These are phyloP conservation scores for Ascobolus immersus DNA, from an alignment of 495 filamentous ascomycete genomes.

Conservation along the genomic window DNA sequence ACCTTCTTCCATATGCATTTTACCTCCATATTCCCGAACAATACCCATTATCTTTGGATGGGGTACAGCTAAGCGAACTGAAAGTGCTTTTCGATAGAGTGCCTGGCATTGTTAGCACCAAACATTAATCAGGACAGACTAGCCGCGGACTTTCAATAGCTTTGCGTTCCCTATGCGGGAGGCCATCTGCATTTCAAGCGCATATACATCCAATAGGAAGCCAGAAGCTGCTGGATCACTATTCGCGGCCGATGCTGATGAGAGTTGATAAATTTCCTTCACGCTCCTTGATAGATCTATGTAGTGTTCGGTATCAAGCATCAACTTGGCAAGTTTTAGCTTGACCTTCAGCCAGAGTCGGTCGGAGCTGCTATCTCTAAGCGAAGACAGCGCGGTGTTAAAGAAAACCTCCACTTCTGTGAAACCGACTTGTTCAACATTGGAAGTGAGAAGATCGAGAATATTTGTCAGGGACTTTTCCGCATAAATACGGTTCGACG, in stretches of 20 bases:
- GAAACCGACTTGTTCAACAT: slow-evolving; percentile 52
- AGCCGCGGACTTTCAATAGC: slow-evolving; percentile 42
- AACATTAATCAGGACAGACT: neutral
- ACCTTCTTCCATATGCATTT: slow-evolving; percentile 98
- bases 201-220: slow-evolving; percentile 85
- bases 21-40: slow-evolving; percentile 93
- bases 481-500: slow-evolving; percentile 92
- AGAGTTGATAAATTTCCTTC: slow-evolving; percentile 66
- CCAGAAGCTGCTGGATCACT: slow-evolving; percentile 94
- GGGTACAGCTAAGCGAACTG: slow-evolving; percentile 79
- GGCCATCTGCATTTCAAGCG: slow-evolving; percentile 96
- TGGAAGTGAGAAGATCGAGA: slow-evolving; percentile 64
- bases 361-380: slow-evolving; percentile 95
- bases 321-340: slow-evolving; percentile 78
- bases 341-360: slow-evolving; percentile 95
- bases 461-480: slow-evolving; percentile 99
- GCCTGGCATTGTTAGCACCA: slow-evolving; percentile 19
- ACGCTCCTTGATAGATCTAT: slow-evolving; percentile 55
- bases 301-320: slow-evolving; percentile 79
- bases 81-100: slow-evolving; percentile 69
- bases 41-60: slow-evolving; percentile 98
- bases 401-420: slow-evolving; percentile 92
- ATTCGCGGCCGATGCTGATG: slow-evolving; percentile 63
- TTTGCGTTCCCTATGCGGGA: slow-evolving; percentile 93
- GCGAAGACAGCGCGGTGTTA: slow-evolving; percentile 69